Evolutionary conservation across 495 filamentous ascomycete species (phyloP).

Genomic region (Aspergillus avenaceus): DNA sequence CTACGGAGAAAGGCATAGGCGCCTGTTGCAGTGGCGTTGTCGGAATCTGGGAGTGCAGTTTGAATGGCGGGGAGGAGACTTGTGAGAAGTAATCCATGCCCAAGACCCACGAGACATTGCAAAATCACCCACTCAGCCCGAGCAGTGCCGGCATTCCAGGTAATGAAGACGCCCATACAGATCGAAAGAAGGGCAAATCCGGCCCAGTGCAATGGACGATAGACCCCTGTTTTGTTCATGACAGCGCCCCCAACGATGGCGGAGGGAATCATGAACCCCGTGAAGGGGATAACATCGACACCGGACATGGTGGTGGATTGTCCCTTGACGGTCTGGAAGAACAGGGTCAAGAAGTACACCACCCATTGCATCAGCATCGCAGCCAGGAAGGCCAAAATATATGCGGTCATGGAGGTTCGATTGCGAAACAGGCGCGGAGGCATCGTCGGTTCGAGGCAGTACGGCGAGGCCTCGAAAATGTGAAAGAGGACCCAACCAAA

Average conservation of each 20-base stretch:
- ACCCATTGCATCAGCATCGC: constrained; percentile 23
- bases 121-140: constrained; percentile 24
- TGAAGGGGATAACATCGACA: constrained; percentile 21
- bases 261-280: constrained; percentile 17
- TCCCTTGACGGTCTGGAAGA: constrained; percentile 40
- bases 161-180: constrained; percentile 38
- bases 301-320: constrained; percentile 29
- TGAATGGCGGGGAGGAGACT: constrained; percentile 36
- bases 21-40: constrained; percentile 37
- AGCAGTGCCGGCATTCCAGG: constrained; percentile 22
- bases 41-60: constrained; percentile 27
- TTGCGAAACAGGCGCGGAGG: constrained; percentile 18
- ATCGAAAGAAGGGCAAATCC: constrained; percentile 35
- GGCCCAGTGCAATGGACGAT: constrained; percentile 39
- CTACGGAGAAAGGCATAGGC: constrained; percentile 44
- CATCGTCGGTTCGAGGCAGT: constrained; percentile 13
- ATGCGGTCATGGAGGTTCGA: constrained; percentile 12
- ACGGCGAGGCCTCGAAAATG: background rate
- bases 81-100: constrained; percentile 25
- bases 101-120: constrained; percentile 22
- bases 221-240: constrained; percentile 38
- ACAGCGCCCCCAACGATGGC: constrained; percentile 26
- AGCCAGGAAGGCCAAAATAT: constrained; percentile 21
- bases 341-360: constrained; percentile 46
- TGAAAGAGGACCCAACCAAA: background rate